Conservation (phyloP, 495 filamentous ascomycete genomes). For the Chaetomium tenue region DNA sequence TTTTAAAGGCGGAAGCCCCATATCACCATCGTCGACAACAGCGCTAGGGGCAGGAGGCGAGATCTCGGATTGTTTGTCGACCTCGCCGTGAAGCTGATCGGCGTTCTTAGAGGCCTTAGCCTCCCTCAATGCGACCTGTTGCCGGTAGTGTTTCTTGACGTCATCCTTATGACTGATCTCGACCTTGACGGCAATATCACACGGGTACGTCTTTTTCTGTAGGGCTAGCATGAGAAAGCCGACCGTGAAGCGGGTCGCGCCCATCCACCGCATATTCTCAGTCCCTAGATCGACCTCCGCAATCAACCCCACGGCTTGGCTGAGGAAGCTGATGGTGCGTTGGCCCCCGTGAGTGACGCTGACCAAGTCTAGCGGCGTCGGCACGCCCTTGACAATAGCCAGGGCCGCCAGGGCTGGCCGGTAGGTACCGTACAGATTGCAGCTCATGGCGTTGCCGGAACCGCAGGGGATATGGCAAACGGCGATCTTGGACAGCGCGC, state of each 20-base stretch:
- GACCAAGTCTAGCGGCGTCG: slow-evolving; percentile 77
- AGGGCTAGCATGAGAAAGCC: slow-evolving; percentile 74
- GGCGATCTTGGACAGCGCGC: slow-evolving; percentile 74
- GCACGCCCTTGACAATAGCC: slow-evolving; percentile 77
- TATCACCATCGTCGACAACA: slow-evolving; percentile 12
- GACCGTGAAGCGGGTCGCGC: slow-evolving; percentile 75
- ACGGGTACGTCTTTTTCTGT: slow-evolving; percentile 74
- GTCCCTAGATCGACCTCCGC: slow-evolving; percentile 87
- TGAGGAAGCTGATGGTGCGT: slow-evolving; percentile 81
- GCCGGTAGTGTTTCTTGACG: slow-evolving; percentile 69
- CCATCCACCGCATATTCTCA: slow-evolving; percentile 91
- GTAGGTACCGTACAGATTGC: slow-evolving; percentile 81
- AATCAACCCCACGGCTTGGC: slow-evolving; percentile 85
- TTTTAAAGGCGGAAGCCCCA: slow-evolving; percentile 65
- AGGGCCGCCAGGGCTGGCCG: slow-evolving; percentile 74
- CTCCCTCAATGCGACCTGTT: slow-evolving; percentile 11
- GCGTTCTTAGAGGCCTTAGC: slow-evolving; percentile 10
- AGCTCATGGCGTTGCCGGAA: slow-evolving; percentile 89
- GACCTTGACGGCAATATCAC: slow-evolving; percentile 80
- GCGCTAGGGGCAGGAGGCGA: slow-evolving; percentile 15
- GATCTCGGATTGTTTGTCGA: slow-evolving; percentile 19
- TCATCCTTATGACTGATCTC: slow-evolving; percentile 72
- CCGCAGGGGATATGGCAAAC: slow-evolving; percentile 90
- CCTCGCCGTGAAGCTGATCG: slow-evolving; percentile 14
- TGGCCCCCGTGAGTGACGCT: slow-evolving; percentile 78